Conservation (phyloP, 1,284 basidiomycete species). For the Rhodofomes roseus region DNA sequence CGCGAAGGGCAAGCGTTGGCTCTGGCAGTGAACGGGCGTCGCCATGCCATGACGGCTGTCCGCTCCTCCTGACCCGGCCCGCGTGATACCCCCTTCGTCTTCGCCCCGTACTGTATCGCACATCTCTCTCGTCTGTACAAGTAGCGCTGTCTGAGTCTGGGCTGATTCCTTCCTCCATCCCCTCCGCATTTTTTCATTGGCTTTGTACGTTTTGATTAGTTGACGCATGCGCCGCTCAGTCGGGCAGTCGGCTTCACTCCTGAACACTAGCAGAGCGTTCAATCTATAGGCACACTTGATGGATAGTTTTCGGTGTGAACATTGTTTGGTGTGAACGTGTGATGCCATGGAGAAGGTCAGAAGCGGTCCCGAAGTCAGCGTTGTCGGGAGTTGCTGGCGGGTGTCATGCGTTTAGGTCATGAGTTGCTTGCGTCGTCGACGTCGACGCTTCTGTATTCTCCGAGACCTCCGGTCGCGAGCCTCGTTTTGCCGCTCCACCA, state of each 20-base stretch:
- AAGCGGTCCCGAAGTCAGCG: background rate
- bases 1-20: conserved; percentile 6
- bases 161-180: conserved; percentile 3
- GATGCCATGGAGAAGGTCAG: background rate
- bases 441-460: no score
- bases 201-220: conserved; percentile 1
- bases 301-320: background rate
- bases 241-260: background rate
- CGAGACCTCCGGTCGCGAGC: no score
- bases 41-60: background rate
- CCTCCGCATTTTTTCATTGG: background rate
- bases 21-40: conserved; percentile 1
- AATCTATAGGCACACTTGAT: conserved; percentile 6
- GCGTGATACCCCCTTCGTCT: background rate
- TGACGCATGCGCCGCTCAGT: conserved; percentile 3
- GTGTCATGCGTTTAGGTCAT: no score
- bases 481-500: no score
- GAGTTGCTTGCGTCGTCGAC: no score
- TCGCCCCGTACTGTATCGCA: background rate
- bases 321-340: background rate
- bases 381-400: no score
- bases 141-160: conserved; percentile 6
- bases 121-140: conserved; percentile 1
- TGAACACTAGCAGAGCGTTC: conserved; percentile 3
- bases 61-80: background rate